phyloP scores from a whole-genome alignment of 2,329 filamentous ascomycete genomes.

The Huntiella moniliformis region DNA sequence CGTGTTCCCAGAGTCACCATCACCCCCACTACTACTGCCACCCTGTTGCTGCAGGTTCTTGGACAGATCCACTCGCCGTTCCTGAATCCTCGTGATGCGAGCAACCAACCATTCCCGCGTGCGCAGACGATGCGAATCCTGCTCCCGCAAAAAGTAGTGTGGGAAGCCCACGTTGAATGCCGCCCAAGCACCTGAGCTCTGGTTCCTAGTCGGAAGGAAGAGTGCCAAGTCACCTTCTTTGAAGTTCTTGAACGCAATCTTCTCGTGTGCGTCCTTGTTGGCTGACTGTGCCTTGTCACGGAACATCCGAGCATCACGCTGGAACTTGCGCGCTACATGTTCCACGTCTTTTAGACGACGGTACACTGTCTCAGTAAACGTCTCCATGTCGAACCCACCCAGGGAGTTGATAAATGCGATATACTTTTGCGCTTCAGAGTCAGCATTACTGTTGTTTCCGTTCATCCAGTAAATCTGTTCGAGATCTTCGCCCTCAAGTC shows the following conservation, averaged over 20 bases:
- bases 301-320: slow-evolving; percentile 71
- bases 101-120: slow-evolving; percentile 92
- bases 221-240: slow-evolving; percentile 90
- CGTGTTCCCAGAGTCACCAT: slow-evolving; percentile 29
- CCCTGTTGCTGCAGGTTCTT: slow-evolving; percentile 42
- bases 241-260: slow-evolving; percentile 89
- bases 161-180: slow-evolving; percentile 96
- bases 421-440: slow-evolving; percentile 50
- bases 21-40: neutral
- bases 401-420: slow-evolving; percentile 54
- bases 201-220: slow-evolving; percentile 86
- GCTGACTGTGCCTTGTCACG: slow-evolving; percentile 67
- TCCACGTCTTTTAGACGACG: slow-evolving; percentile 89
- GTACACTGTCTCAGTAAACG: slow-evolving; percentile 67
- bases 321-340: slow-evolving; percentile 80
- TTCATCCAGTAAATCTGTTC: slow-evolving; percentile 71
- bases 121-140: slow-evolving; percentile 68
- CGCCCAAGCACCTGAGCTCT: slow-evolving; percentile 87
- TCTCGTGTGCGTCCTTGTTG: slow-evolving; percentile 77
- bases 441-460: slow-evolving; percentile 37
- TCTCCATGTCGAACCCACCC: slow-evolving; percentile 63
- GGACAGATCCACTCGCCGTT: slow-evolving; percentile 81
- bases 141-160: slow-evolving; percentile 89
- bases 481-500: slow-evolving; percentile 45
- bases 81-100: slow-evolving; percentile 76